Conservation (phyloP, 768 basidiomycete species). For the Bullera alba region DNA sequence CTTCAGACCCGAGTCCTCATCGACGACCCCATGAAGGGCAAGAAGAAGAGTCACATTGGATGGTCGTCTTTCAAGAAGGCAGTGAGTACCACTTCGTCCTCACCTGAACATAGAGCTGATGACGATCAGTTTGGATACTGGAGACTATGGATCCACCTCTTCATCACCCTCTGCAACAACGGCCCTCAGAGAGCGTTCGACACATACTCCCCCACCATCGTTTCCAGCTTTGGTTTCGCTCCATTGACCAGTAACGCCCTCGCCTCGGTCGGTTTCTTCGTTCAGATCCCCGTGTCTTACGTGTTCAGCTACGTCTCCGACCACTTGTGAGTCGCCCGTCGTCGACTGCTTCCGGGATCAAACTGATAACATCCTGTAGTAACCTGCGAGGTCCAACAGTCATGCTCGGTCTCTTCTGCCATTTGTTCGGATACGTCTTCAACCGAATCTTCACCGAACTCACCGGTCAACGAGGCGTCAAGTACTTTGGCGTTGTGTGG, state of each 20-base stretch:
- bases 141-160: constrained; percentile 23
- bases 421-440: constrained; percentile 17
- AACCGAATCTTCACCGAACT: constrained; percentile 9
- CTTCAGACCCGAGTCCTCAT: constrained; percentile 23
- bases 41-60: constrained; percentile 7
- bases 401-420: constrained; percentile 12
- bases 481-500: constrained; percentile 20
- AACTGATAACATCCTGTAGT: constrained; percentile 10
- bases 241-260: constrained; percentile 32
- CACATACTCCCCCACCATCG: constrained; percentile 16
- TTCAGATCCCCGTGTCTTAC: constrained; percentile 10
- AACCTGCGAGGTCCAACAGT: constrained; percentile 21
- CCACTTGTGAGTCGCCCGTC: constrained; percentile 4
- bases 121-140: constrained; percentile 10
- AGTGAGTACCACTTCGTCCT: constrained; percentile 10
- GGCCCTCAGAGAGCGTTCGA: constrained; percentile 17
- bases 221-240: constrained; percentile 19
- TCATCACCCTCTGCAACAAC: constrained; percentile 14
- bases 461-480: constrained; percentile 3
- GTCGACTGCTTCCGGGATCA: neutral
- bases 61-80: constrained; percentile 9
- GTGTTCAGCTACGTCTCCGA: constrained; percentile 11
- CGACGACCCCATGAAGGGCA: constrained; percentile 31
- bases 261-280: constrained; percentile 24
- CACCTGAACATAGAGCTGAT: neutral